These are phyloP conservation scores for Carnegiea gigantea DNA, from an alignment of 179 eudicot genomes.

Conservation along the genomic window DNA sequence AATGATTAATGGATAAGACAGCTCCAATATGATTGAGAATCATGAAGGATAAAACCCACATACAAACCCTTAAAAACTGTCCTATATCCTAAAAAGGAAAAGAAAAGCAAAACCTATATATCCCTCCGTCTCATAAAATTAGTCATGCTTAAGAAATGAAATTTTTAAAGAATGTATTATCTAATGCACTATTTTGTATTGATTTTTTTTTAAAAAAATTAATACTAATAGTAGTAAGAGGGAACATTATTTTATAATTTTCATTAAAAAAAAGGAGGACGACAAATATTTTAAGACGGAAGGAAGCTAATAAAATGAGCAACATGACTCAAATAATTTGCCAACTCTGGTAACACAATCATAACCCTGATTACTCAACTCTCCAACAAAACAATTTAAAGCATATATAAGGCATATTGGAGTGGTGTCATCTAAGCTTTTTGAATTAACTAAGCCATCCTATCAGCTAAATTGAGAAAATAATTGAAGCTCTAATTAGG, in stretches of 20 bases:
- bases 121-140: too few relatives aligned
- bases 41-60: constrained; percentile 15
- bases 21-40: constrained; percentile 25
- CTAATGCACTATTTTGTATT: too few relatives aligned
- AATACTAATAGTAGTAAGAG: too few relatives aligned
- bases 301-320: not conserved
- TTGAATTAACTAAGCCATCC: constrained; percentile 7
- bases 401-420: constrained; percentile 16
- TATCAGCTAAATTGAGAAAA: constrained; percentile 25
- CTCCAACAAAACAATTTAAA: constrained; percentile 8
- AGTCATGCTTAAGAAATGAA: too few relatives aligned
- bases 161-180: too few relatives aligned
- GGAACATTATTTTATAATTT: too few relatives aligned
- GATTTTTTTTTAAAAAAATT: too few relatives aligned
- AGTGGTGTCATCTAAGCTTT: constrained; percentile 11
- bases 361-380: constrained; percentile 17
- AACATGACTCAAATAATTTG: not conserved
- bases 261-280: too few relatives aligned
- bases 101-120: too few relatives aligned
- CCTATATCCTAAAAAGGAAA: not conserved
- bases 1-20: constrained; percentile 11
- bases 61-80: not conserved
- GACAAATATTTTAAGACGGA: not conserved
- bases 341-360: constrained; percentile 22
- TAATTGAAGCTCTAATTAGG: constrained; percentile 4